phyloP scores from a whole-genome alignment of 176 grass and related monocot species.

The Thalia dealbata region DNA sequence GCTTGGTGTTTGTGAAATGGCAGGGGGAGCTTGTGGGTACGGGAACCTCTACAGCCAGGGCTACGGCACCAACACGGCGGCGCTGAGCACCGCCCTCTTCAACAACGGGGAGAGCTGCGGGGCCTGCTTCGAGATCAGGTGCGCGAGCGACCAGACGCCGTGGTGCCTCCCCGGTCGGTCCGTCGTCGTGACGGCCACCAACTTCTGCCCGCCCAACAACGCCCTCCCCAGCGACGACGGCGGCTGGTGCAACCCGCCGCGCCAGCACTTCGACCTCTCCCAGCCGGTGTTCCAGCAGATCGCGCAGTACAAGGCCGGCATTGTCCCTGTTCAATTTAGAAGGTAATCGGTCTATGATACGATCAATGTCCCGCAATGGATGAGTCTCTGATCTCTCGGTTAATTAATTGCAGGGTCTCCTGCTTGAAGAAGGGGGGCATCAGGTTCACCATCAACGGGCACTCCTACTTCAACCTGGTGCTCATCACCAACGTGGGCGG shows the following conservation, averaged over 20 bases:
- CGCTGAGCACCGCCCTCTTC: slow-evolving; percentile 56
- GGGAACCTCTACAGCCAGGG: slow-evolving; percentile 63
- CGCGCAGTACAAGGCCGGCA: slow-evolving; percentile 44
- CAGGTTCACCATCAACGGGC: slow-evolving; percentile 63
- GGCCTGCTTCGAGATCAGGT: slow-evolving; percentile 60
- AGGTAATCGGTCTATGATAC: too few species aligned
- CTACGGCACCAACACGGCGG: slow-evolving; percentile 69
- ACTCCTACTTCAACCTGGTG: slow-evolving; percentile 61
- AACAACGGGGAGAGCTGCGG: slow-evolving; percentile 59
- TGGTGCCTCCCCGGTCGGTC: slow-evolving; percentile 39
- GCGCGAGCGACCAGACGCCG: not conserved
- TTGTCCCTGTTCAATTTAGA: slow-evolving; percentile 44
- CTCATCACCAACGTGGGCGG: slow-evolving; percentile 61
- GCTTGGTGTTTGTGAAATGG: not conserved
- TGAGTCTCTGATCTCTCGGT: not conserved
- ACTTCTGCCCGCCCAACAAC: slow-evolving; percentile 70
- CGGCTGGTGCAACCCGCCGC: slow-evolving; percentile 98
- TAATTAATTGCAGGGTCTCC: slow-evolving; percentile 20
- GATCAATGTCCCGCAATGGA: too few species aligned
- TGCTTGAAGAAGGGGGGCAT: slow-evolving; percentile 58
- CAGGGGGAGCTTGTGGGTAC: slow-evolving; percentile 78
- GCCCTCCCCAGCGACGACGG: slow-evolving; percentile 34
- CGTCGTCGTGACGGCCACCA: slow-evolving; percentile 69
- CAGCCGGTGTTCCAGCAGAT: slow-evolving; percentile 67
- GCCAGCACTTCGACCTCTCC: slow-evolving; percentile 66